Conservation (phyloP, 345 rosid genomes). For the Combretum micranthum region DNA sequence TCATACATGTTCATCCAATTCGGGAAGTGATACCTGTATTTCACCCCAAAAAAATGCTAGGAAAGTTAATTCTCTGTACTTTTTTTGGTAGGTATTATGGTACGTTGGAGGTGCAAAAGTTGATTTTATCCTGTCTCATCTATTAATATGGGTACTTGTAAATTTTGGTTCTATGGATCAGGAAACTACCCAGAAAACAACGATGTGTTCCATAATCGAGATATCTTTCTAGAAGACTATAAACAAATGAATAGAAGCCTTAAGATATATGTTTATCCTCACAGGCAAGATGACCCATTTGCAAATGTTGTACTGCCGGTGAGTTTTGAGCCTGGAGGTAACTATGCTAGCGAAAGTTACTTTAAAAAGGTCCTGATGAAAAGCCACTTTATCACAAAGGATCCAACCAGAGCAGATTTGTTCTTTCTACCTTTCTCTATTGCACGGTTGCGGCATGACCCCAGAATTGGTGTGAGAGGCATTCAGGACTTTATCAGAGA, state of each 20-base stretch:
- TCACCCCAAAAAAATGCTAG: too few relatives aligned
- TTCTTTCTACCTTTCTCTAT: slow-evolving; percentile 59
- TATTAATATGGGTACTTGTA: slow-evolving; percentile 10
- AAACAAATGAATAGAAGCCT: slow-evolving; percentile 48
- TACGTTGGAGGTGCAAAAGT: background rate
- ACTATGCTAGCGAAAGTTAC: slow-evolving; percentile 57
- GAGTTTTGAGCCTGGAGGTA: slow-evolving; percentile 37
- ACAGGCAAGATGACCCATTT: slow-evolving; percentile 34
- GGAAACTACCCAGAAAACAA: slow-evolving; percentile 26
- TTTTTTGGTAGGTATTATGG: too few relatives aligned
- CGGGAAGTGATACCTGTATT: too few relatives aligned
- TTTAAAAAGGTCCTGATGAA: slow-evolving; percentile 42
- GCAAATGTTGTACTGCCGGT: slow-evolving; percentile 40
- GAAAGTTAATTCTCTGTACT: too few relatives aligned
- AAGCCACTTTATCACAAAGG: slow-evolving; percentile 41
- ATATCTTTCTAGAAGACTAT: slow-evolving; percentile 42
- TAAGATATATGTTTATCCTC: slow-evolving; percentile 55
- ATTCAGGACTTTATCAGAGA: slow-evolving; percentile 34
- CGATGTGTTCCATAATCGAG: slow-evolving; percentile 39
- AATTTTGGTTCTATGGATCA: slow-evolving; percentile 32
- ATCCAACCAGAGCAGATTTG: slow-evolving; percentile 40
- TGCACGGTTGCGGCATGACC: slow-evolving; percentile 48
- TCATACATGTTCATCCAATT: too few relatives aligned
- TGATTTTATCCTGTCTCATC: background rate
- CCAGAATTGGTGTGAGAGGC: slow-evolving; percentile 26